Percentiles rank a stretch among this genome's conserved stretches.
Conservation (phyloP, 306 rosid species). For the Styphnolobium japonicum region DNA sequence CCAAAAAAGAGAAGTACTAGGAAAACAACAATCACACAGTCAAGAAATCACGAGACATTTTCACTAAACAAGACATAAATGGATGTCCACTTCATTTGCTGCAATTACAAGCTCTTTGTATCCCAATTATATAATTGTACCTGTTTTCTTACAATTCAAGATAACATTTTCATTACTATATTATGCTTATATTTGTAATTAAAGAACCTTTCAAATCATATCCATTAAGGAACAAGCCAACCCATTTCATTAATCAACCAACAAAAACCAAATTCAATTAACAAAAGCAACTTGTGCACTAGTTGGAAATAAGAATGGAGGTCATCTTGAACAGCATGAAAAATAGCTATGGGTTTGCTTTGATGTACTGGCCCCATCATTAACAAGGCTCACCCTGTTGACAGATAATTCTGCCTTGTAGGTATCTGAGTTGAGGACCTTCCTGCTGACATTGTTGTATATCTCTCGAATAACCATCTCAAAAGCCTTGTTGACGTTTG, state of each 20-base stretch:
- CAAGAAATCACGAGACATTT: background rate
- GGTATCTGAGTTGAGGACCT: conserved; percentile 84
- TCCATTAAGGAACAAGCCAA: conserved; percentile 29
- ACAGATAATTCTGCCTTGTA: conserved; percentile 93
- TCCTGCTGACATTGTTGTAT: conserved; percentile 87
- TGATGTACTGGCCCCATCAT: conserved; percentile 49
- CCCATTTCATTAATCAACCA: conserved; percentile 26
- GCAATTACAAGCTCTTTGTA: conserved; percentile 32
- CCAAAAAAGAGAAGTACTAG: background rate
- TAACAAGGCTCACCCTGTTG: conserved; percentile 84
- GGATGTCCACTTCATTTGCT: conserved; percentile 25
- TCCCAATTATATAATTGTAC: conserved; percentile 34
- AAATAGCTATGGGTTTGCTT: conserved; percentile 53
- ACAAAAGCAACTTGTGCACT: conserved; percentile 22
- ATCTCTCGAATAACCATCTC: conserved; percentile 88
- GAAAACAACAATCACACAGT: background rate
- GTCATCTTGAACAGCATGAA: conserved; percentile 86
- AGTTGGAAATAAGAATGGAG: background rate
- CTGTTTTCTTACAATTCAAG: conserved; percentile 32
- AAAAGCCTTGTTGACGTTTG: conserved; percentile 79
- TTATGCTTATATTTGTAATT: conserved; percentile 37
- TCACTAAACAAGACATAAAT: conserved; percentile 22
- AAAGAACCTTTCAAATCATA: conserved; percentile 28
- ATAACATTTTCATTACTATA: conserved; percentile 35
- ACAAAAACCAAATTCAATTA: conserved; percentile 29